Evolutionary conservation across 148 eudicot genomes (phyloP).

Genomic region (Spergularia bocconei): DNA sequence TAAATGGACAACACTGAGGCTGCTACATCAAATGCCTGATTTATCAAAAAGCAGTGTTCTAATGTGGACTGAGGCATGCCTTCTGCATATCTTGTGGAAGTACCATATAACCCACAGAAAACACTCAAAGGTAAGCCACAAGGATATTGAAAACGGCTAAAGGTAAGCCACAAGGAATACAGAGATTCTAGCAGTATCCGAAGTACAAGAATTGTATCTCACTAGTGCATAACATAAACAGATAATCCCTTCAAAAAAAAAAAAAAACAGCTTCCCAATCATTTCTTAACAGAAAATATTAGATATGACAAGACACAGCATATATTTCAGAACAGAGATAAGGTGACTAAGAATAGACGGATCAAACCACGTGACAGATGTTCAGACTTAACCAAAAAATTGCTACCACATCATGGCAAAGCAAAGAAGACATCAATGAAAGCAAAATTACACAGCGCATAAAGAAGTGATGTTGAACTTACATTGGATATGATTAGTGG

Average conservation of each 20-base stretch:
- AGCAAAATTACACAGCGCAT: background rate
- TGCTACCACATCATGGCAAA: background rate
- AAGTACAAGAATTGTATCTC: background rate
- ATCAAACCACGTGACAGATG: background rate
- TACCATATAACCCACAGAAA: no score
- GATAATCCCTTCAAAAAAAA: no score
- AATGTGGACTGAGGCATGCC: no score
- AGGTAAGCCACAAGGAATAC: background rate
- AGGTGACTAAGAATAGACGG: background rate
- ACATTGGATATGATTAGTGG: constrained; percentile 56
- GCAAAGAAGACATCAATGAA: background rate
- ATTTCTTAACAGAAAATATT: background rate
- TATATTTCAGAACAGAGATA: background rate
- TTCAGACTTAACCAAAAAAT: background rate
- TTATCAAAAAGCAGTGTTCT: no score
- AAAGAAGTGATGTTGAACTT: constrained; percentile 33
- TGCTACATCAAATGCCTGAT: no score
- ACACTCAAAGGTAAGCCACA: background rate
- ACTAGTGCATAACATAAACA: background rate
- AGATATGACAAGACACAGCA: background rate
- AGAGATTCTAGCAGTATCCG: background rate
- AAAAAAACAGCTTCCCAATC: background rate
- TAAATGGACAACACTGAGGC: no score
- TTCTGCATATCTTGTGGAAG: no score
- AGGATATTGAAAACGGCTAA: background rate